Evolutionary conservation across 306 rosid genomes (phyloP).

Genomic region (Albizia julibrissin): DNA sequence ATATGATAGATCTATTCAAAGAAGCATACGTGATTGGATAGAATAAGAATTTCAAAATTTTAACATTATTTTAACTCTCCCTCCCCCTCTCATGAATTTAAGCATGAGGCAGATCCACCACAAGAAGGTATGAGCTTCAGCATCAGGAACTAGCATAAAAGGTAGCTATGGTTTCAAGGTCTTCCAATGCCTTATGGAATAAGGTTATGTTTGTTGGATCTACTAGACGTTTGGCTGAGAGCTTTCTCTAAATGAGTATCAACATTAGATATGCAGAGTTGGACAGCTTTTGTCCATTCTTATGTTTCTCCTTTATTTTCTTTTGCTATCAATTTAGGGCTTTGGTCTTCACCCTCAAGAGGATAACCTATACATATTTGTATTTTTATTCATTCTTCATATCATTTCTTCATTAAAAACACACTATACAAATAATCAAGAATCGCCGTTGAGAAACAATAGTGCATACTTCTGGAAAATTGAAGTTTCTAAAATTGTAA

Average conservation of each 20-base stretch:
- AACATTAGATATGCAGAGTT: background rate
- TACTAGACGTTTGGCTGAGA: background rate
- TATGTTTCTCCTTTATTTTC: background rate
- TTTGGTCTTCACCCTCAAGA: background rate
- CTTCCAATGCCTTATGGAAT: background rate
- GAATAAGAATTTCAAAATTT: constrained; percentile 10
- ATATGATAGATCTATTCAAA: constrained; percentile 25
- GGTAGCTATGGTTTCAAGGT: background rate
- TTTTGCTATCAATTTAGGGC: background rate
- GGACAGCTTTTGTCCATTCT: background rate
- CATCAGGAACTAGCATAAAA: background rate
- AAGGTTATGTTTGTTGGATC: background rate
- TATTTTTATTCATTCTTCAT: background rate
- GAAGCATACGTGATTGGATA: constrained; percentile 29
- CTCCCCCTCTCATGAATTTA: constrained; percentile 1
- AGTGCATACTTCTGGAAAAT: too few species aligned
- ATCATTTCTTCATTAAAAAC: background rate
- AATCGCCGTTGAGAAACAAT: too few species aligned
- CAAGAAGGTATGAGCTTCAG: constrained; percentile 4
- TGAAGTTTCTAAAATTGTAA: background rate
- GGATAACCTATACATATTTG: background rate
- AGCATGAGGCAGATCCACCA: constrained; percentile 3
- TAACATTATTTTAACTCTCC: background rate
- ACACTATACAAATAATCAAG: background rate
- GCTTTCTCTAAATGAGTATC: background rate